These are phyloP conservation scores for Russula ochroleuca DNA, from an alignment of 768 basidiomycete genomes.

Conservation along the genomic window DNA sequence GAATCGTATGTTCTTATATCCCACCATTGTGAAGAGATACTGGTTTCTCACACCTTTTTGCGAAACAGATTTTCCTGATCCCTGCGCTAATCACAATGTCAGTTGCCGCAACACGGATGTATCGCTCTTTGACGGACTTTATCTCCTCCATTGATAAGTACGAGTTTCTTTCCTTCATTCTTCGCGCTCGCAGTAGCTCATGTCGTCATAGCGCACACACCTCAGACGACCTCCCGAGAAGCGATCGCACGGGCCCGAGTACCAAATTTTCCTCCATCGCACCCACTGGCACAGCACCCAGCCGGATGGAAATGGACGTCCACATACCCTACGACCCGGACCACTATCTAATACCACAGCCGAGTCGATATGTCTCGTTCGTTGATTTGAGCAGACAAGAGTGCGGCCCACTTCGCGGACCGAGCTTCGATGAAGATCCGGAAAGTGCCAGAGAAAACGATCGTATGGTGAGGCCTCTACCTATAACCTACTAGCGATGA, in stretches of 20 bases:
- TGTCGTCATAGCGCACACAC: too few species aligned
- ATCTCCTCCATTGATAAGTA: neutral
- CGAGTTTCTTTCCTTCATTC: neutral
- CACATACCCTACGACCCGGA: neutral
- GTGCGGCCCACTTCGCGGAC: too few species aligned
- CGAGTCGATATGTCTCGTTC: neutral
- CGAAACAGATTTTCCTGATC: conserved; percentile 1
- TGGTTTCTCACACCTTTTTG: too few species aligned
- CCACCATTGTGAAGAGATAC: too few species aligned
- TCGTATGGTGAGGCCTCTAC: neutral
- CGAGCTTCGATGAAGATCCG: neutral
- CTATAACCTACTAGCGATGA: neutral
- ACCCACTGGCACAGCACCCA: too few species aligned
- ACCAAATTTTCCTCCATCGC: neutral
- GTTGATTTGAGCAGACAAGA: neutral
- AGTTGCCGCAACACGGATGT: conserved; percentile 1
- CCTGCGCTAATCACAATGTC: conserved; percentile 5
- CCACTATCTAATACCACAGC: too few species aligned
- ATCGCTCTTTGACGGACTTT: neutral
- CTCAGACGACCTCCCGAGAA: neutral
- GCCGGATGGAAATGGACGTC: neutral
- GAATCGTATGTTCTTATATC: neutral
- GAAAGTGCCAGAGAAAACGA: neutral
- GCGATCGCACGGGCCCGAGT: neutral
- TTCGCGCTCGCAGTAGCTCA: neutral